phyloP scores from a whole-genome alignment of 192 early-diverging fungal species.

The Linnemannia zychae region DNA sequence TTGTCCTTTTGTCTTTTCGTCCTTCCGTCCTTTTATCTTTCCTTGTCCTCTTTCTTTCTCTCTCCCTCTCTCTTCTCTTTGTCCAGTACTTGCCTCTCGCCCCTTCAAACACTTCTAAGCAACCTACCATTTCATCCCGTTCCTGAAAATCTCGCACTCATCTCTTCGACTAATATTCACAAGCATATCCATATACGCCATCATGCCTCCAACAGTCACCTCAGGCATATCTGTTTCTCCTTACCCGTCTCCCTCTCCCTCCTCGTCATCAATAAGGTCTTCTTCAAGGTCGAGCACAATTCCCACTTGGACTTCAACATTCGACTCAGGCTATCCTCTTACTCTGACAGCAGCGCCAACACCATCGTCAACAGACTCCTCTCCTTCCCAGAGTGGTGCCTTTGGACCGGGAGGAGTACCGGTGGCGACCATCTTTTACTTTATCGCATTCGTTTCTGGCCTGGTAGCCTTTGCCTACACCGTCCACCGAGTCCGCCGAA shows the following conservation, averaged over 20 bases:
- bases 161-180: background rate
- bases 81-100: too few relatives aligned
- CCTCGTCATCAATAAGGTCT: background rate
- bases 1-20: background rate
- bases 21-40: background rate
- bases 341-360: background rate
- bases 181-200: background rate
- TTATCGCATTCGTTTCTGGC: slow-evolving; percentile 12
- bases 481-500: slow-evolving; percentile 16
- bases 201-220: background rate
- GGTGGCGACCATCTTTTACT: slow-evolving; percentile 27
- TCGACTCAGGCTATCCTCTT: background rate
- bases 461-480: slow-evolving; percentile 21
- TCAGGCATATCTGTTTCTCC: background rate
- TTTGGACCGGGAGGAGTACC: slow-evolving; percentile 6
- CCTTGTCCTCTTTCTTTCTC: background rate
- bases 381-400: background rate
- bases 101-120: too few relatives aligned
- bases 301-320: background rate
- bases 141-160: background rate
- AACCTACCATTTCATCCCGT: too few relatives aligned
- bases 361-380: background rate
- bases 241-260: background rate
- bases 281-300: background rate
- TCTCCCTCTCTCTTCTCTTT: background rate